Evolutionary conservation across 345 rosid species (phyloP).

Genomic region (Gossypium herbaceum): DNA sequence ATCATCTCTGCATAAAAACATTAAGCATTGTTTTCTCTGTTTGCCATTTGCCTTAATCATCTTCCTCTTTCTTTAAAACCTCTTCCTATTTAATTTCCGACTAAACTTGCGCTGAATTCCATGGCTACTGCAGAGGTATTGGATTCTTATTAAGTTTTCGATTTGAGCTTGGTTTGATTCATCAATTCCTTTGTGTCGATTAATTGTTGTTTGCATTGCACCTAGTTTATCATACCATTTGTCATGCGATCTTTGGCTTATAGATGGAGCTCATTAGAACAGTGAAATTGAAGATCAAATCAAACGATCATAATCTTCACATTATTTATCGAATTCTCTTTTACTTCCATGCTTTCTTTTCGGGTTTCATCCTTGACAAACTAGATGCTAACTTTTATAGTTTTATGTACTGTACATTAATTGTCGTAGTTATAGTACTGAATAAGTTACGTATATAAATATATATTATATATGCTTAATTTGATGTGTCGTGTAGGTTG

Average conservation of each 20-base stretch:
- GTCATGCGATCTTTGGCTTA: neutral
- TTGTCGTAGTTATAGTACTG: neutral
- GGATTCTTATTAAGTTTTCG: neutral
- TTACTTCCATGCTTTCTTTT: neutral
- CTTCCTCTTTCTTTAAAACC: neutral
- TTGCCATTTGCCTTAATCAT: neutral
- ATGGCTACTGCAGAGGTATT: conserved; percentile 64
- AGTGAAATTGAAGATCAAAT: conserved; percentile 1
- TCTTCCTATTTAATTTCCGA: neutral
- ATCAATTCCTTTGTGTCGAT: neutral
- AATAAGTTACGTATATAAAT: no score
- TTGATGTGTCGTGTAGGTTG: conserved; percentile 37
- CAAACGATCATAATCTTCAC: neutral
- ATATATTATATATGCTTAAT: neutral
- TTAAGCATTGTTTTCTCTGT: neutral
- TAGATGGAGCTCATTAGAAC: neutral
- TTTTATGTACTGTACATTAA: neutral
- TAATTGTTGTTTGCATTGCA: neutral
- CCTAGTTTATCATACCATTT: no score
- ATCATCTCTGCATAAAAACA: conserved; percentile 23
- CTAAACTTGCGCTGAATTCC: conserved; percentile 9
- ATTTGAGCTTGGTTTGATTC: neutral
- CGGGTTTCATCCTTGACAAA: neutral
- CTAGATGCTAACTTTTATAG: neutral
- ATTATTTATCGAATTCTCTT: conserved; percentile 1